Base-by-base conservation (phyloP, 129 eudicot genomes). In the Solidago caesia region DNA sequence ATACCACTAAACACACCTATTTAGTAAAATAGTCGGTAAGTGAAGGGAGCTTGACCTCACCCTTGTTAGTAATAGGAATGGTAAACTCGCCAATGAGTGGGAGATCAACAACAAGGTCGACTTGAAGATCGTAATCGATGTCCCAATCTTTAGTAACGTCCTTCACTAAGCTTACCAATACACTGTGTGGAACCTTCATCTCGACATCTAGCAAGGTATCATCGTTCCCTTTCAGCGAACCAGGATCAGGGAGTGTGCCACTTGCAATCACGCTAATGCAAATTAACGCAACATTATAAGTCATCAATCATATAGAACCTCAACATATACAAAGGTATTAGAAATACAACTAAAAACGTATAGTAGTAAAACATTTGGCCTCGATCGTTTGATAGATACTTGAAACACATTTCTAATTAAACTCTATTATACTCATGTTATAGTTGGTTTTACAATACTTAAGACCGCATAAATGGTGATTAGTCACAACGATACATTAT, bases 121-220 rank as follows among this genome's bases (percentile, higher is more conserved):
- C 63, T 75, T 69, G 56, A 64, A 81, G 60, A 46, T 81, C 84
- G 33, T 81, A 81, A 33, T 81, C 84, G 4, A 81, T 71, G 48
- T 81, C 84, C 84, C 84, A 75, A 33, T 81, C 84, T 1, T 7
- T n/a, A 9, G 73, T 77, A 62, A 81, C 70, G 64, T 81, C 81
- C 52, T 75, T 64, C 59, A 75, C 80, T 61, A 81, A 45, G 63
- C 64, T 75, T 42, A 75, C 10, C 53, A 81, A 45, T 0, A 81
- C 26, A 0, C 14, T 76, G 44, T 68, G 80, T 47, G 77, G 81
- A 29, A 81, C 80, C 69, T 81, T 75, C 14, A 81, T 59, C 4
- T 39, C 73, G 3, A 75, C 73, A 39, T 81, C 44, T 39, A 81
- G 16, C 57, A 70, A 43, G 1, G 84, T 81, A 53, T 64, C 61